Base-by-base conservation (phyloP, 2,329 filamentous ascomycete genomes). In the Colletotrichum plurivorum region DNA sequence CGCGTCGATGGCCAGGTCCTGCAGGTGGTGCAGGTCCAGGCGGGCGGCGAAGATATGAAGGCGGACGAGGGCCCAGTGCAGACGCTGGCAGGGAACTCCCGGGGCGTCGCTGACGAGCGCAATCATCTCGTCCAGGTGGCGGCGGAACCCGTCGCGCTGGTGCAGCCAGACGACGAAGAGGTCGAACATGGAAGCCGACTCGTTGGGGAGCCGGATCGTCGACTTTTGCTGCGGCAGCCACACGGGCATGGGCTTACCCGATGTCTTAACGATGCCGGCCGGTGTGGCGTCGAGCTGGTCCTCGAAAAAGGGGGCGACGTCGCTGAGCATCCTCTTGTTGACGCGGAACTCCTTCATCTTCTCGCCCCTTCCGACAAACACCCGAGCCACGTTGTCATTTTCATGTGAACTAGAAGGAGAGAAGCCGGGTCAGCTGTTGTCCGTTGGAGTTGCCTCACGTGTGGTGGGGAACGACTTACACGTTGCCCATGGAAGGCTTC, bases 1-100 rank as follows among this genome's bases (percentile, higher is more conserved):
- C 45, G 84, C 84, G 72, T 90, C 88, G 83, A 89, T 89, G 74
- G 86, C 83, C 18, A 83, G 77, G 75, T 90, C 88, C 73, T 90
- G 88, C 9, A 89, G 80, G 9, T 80, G 80, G 31, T 83, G 77
- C 4, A 89, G 78, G 56, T 81, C 81, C 72, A 88, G 82, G 62
- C 82, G 79, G 4, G 87, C 83, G 51, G 87, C 88, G 76, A 89
- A 89, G 59, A 90, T 80, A 73, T 90, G 88, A 13, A 89, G 80
- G 43, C 84, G 83, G 61, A 89, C 84, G 7, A 89, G 80, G 68
- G 85, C 84, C 85, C 86, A 89, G 76, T 88, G 87, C n/a, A 71
- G 67, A 36, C 69, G 66, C 55, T 77, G 73, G 60, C 78, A 78
- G 20, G 71, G 68, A 41, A 72, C 65, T 18, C 67, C 64, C 18